A percentile compares a stretch with the other conserved stretches of the same genome.
Conservation (phyloP, 2,329 filamentous ascomycete species). For the Coccinonectria pachysandricola region DNA sequence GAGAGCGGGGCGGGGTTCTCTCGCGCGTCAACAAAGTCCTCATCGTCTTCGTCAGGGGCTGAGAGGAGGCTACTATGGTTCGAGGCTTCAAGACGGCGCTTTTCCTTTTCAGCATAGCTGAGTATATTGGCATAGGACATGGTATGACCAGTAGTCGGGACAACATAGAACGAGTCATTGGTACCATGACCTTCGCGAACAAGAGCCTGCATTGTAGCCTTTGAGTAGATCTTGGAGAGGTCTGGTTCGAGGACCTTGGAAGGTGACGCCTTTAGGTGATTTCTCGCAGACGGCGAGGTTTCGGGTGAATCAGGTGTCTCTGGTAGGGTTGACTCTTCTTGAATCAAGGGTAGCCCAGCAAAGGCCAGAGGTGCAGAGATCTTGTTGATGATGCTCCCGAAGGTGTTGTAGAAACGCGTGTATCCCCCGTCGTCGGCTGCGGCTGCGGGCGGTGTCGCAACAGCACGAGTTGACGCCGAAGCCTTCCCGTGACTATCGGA, state of each 20-base stretch:
- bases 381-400: conserved; percentile 78
- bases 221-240: conserved; percentile 73
- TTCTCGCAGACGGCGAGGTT: conserved; percentile 27
- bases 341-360: conserved; percentile 72
- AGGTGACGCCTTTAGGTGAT: conserved; percentile 24
- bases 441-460: conserved; percentile 10
- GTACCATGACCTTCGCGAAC: conserved; percentile 55
- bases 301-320: conserved; percentile 27
- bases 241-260: conserved; percentile 44
- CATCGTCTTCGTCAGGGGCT: conserved; percentile 52
- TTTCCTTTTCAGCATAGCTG: conserved; percentile 57
- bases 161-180: conserved; percentile 83
- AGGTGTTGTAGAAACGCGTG: conserved; percentile 82
- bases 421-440: conserved; percentile 62
- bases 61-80: conserved; percentile 40
- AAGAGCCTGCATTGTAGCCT: conserved; percentile 71
- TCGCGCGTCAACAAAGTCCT: conserved; percentile 82
- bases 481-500: conserved; percentile 17
- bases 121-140: conserved; percentile 89
- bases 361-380: conserved; percentile 88
- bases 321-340: conserved; percentile 32
- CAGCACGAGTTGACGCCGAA: conserved; percentile 16
- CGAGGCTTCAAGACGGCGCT: conserved; percentile 45
- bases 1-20: conserved; percentile 48
- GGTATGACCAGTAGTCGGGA: conserved; percentile 83